These are phyloP conservation scores for Caryopteris hybrid DNA, from an alignment of 305 asterid genomes.

Conservation along the genomic window DNA sequence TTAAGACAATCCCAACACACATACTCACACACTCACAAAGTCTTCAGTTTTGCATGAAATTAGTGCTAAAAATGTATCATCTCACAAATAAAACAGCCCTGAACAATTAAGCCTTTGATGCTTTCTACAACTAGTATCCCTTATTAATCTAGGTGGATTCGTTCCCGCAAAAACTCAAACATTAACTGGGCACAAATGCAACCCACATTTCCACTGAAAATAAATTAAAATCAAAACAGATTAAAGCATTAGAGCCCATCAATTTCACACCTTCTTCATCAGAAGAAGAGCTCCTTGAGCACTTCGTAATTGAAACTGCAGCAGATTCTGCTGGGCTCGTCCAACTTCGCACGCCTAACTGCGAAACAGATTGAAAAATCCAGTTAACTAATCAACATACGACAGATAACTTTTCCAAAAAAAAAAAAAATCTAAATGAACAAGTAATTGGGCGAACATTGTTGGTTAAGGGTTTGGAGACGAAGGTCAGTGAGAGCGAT, in stretches of 20 bases:
- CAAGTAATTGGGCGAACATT: constrained; percentile 17
- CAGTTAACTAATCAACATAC: neutral
- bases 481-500: constrained; percentile 34
- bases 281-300: constrained; percentile 20
- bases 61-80: neutral
- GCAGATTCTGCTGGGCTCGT: constrained; percentile 21
- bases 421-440: neutral
- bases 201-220: neutral
- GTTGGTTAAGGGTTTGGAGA: constrained; percentile 25
- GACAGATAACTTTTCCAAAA: neutral
- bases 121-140: neutral
- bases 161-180: neutral
- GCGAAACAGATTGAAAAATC: constrained; percentile 7
- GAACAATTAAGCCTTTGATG: neutral
- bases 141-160: neutral
- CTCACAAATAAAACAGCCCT: neutral
- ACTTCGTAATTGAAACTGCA: constrained; percentile 22
- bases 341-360: constrained; percentile 20
- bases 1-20: too few relatives aligned
- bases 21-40: too few relatives aligned
- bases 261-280: constrained; percentile 31
- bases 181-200: neutral
- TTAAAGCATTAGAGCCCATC: neutral
- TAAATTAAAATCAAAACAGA: neutral
- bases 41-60: constrained; percentile 6